Evolutionary conservation across 108 stramenopile genomes (phyloP).

Genomic region (Mediolabrus comicus): DNA sequence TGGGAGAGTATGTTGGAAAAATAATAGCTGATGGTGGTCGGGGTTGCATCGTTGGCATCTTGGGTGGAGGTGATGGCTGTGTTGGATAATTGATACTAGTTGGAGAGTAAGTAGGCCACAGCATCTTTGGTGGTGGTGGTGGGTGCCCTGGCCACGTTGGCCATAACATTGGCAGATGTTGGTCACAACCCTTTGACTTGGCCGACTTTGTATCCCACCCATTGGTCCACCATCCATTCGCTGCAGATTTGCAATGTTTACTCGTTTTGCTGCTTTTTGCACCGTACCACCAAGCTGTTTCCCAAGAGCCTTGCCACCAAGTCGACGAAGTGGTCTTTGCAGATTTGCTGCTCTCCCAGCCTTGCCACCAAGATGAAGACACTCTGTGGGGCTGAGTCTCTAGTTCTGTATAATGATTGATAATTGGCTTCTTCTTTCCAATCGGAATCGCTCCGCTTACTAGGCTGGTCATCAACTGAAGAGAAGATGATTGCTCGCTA

Average conservation of each 20-base stretch:
- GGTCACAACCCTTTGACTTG: not conserved
- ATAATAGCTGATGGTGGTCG: not conserved
- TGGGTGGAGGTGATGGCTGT: not conserved
- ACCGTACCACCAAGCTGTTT: not conserved
- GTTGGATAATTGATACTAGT: not conserved
- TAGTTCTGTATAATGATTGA: constrained; percentile 2
- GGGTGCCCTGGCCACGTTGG: not conserved
- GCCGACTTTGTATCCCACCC: not conserved
- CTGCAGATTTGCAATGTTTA: not conserved
- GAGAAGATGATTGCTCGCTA: not conserved
- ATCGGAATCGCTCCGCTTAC: not conserved
- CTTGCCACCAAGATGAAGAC: not conserved
- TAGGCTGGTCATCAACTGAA: not conserved
- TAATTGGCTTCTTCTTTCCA: constrained; percentile 20
- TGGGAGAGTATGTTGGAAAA: constrained; percentile 20
- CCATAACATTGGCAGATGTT: not conserved
- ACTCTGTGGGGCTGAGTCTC: not conserved
- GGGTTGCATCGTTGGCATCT: not conserved
- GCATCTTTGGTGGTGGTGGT: not conserved
- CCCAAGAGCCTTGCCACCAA: not conserved
- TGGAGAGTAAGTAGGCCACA: constrained; percentile 4
- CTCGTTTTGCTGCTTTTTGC: not conserved
- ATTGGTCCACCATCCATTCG: not conserved
- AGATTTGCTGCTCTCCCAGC: not conserved
- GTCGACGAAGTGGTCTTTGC: not conserved